These are phyloP conservation scores for Crassisporium funariophilum DNA, from an alignment of 768 basidiomycete species.

Conservation along the genomic window DNA sequence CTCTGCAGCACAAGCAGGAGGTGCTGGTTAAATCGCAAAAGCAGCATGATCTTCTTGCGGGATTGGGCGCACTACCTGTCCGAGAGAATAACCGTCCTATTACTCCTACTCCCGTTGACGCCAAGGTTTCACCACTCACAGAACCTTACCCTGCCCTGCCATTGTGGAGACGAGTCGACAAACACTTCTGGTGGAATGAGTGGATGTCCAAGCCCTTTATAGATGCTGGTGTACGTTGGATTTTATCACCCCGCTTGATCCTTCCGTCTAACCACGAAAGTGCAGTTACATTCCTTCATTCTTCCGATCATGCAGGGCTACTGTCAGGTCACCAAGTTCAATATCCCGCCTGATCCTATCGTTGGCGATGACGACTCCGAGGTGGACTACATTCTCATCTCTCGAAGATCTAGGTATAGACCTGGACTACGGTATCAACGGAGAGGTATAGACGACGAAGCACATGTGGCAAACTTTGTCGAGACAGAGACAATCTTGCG, in stretches of 20 bases:
- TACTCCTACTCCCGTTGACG: constrained; percentile 22
- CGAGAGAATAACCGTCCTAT: constrained; percentile 23
- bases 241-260: background rate
- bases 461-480: constrained; percentile 94
- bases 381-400: constrained; percentile 82
- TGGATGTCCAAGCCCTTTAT: constrained; percentile 82
- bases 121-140: constrained; percentile 51
- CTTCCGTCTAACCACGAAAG: constrained; percentile 3
- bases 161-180: constrained; percentile 88
- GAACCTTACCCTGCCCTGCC: constrained; percentile 83
- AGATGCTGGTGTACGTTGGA: constrained; percentile 73
- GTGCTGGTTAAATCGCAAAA: constrained; percentile 57
- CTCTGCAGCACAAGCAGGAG: constrained; percentile 79
- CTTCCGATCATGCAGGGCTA: constrained; percentile 94
- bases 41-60: constrained; percentile 59
- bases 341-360: constrained; percentile 52
- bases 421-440: constrained; percentile 95
- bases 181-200: constrained; percentile 97
- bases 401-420: constrained; percentile 83
- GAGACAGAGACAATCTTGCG: constrained; percentile 91
- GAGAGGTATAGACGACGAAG: constrained; percentile 90
- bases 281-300: constrained; percentile 78
- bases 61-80: constrained; percentile 54
- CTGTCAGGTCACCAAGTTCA: constrained; percentile 75
- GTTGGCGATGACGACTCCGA: constrained; percentile 46